Evolutionary conservation across 352 stramenopile genomes (phyloP).

Genomic region (Thalassiosira mediterranea): DNA sequence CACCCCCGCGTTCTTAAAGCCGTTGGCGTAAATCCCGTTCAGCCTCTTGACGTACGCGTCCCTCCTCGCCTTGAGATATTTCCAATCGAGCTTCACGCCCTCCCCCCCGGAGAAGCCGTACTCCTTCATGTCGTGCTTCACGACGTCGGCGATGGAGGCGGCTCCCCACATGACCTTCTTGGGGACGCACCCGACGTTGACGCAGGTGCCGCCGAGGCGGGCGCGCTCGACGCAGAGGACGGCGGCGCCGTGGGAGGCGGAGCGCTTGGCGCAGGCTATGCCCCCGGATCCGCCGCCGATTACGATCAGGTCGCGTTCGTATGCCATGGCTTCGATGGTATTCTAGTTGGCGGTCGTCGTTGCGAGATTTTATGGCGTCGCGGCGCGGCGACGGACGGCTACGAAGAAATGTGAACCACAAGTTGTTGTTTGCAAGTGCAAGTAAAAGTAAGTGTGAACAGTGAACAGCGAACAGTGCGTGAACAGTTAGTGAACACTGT

Average conservation of each 20-base stretch:
- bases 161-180: constrained; percentile 96
- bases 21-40: constrained; percentile 96
- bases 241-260: constrained; percentile 92
- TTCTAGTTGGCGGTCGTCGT: too few relatives aligned
- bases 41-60: constrained; percentile 94
- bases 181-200: constrained; percentile 98
- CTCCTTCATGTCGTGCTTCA: constrained; percentile 76
- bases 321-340: too few relatives aligned
- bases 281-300: constrained; percentile 89
- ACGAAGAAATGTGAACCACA: too few relatives aligned
- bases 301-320: constrained; percentile 88
- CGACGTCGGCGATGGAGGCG: constrained; percentile 63
- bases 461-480: too few relatives aligned
- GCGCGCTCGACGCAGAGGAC: constrained; percentile 93
- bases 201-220: constrained; percentile 92
- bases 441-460: too few relatives aligned
- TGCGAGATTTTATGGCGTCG: too few relatives aligned
- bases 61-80: constrained; percentile 88
- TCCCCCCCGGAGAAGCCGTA: constrained; percentile 71
- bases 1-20: constrained; percentile 91
- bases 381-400: too few relatives aligned
- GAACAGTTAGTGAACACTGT: too few relatives aligned
- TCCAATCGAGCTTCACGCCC: constrained; percentile 89
- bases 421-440: too few relatives aligned
- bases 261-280: constrained; percentile 90